These are phyloP conservation scores for Aureobasidium sp. DNA, from an alignment of 2,329 filamentous ascomycete genomes.

Conservation along the genomic window DNA sequence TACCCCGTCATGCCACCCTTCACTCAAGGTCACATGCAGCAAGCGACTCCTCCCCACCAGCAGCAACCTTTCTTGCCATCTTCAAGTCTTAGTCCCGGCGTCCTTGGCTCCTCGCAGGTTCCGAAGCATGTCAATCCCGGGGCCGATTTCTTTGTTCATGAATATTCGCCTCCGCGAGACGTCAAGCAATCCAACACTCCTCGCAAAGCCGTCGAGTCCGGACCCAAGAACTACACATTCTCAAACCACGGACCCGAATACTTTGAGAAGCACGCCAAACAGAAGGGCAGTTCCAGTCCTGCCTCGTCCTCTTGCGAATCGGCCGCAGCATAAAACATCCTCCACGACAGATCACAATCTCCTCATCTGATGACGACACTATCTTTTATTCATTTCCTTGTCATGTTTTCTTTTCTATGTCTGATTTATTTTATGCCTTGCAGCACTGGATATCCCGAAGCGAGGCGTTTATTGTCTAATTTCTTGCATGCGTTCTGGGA, in stretches of 20 bases:
- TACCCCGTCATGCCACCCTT: constrained; percentile 14
- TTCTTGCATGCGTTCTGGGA: background rate
- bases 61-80: constrained; percentile 18
- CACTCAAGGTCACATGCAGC: constrained; percentile 13
- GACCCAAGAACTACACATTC: constrained; percentile 42
- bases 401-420: background rate
- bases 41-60: constrained; percentile 17
- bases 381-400: background rate
- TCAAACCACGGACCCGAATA: constrained; percentile 41
- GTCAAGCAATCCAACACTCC: constrained; percentile 28
- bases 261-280: constrained; percentile 29
- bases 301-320: constrained; percentile 10
- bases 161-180: constrained; percentile 41
- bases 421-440: background rate
- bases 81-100: constrained; percentile 4
- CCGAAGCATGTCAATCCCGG: constrained; percentile 24
- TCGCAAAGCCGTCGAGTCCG: constrained; percentile 24
- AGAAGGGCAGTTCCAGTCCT: constrained; percentile 12
- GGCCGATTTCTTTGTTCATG: constrained; percentile 38
- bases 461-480: constrained; percentile 10
- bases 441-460: constrained; percentile 15
- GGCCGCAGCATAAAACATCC: background rate
- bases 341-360: constrained; percentile 1
- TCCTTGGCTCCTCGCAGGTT: constrained; percentile 22
- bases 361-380: constrained; percentile 10